Evolutionary conservation across 2,329 filamentous ascomycete genomes (phyloP), one percentile per base, ranked within the genome.

Genomic region (Diaporthe ilicicola): DNA sequence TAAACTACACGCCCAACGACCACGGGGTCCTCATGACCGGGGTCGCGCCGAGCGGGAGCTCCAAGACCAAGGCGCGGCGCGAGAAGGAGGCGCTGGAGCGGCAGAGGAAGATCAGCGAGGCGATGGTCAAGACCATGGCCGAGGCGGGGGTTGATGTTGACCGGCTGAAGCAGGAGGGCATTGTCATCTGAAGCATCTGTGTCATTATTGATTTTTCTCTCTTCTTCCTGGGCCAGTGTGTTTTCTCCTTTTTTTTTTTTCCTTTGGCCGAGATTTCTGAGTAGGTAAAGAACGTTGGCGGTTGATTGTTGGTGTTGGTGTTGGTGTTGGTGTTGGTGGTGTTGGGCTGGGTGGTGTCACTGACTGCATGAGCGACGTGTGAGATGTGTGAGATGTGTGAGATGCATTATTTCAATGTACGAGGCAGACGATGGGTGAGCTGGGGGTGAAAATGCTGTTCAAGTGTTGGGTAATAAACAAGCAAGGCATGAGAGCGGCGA

Each of bases 31-130:
- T 99, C 53, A 89, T 99, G 81, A 94, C 90, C 9, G 95, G 95
- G 6, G 96, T 99, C 15, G 96, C 96, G 55, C 95, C 95, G 0
- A 95, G 92, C 74, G 96, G 96, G 12, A 94, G 91, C 75, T 93
- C 90, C 75, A 98, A 98, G 88, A 98, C 96, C 10, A 98, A 98
- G 80, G 94, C 94, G n/a, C 85, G 94, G 69, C 85, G 96, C 64
- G 95, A 98, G 81, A 93, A 94, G 80, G 95, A 98, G 83, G 94
- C 94, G 1, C 86, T 88, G 67, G 95, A 98, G 78, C 91, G 92
- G 81, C 86, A 93, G 76, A 83, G 91, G 75, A 87, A 88, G 78
- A 78, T 95, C 69, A 91, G 88, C 76, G 89, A 93, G 79, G 90
- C 90, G 9, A 91, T 92, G 37, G 82, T 92, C 73, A 89, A 89